These are phyloP conservation scores for Echinochloa phyllopogon DNA, from an alignment of 176 grass and related monocot species.

Conservation along the genomic window DNA sequence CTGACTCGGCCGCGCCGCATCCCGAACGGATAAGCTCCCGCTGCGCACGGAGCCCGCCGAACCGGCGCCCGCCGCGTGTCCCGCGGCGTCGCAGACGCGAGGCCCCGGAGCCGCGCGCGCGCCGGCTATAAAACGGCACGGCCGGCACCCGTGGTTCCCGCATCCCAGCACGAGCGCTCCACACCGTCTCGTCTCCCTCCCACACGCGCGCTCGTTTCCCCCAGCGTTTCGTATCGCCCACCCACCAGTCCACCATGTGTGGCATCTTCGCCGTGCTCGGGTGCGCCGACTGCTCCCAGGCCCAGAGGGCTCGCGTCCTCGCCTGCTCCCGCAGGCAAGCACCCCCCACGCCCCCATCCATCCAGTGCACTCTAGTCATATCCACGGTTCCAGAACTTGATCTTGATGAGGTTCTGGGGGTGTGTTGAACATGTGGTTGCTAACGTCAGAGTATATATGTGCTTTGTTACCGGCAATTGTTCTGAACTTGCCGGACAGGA, in stretches of 20 bases:
- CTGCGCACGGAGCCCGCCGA: slow-evolving; percentile 41
- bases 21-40: slow-evolving; percentile 39
- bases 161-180: slow-evolving; percentile 18
- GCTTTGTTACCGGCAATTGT: neutral
- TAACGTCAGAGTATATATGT: neutral
- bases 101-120: slow-evolving; percentile 69
- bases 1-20: slow-evolving; percentile 54
- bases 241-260: slow-evolving; percentile 53
- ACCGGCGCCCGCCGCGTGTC: slow-evolving; percentile 42
- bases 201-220: neutral
- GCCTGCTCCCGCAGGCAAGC: slow-evolving; percentile 85
- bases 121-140: slow-evolving; percentile 52
- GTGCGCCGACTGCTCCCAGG: slow-evolving; percentile 74
- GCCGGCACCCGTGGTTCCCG: neutral
- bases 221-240: no score
- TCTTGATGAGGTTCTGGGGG: neutral
- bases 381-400: neutral
- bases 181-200: neutral
- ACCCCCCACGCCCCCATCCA: neutral
- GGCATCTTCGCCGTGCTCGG: slow-evolving; percentile 84
- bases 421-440: neutral
- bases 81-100: slow-evolving; percentile 49
- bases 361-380: neutral
- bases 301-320: slow-evolving; percentile 81
- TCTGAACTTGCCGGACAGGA: slow-evolving; percentile 2